Evolutionary conservation across 2,329 filamentous ascomycete species (phyloP), one percentile per base, ranked within the genome.

Genomic region (Aspergillus jensenii): DNA sequence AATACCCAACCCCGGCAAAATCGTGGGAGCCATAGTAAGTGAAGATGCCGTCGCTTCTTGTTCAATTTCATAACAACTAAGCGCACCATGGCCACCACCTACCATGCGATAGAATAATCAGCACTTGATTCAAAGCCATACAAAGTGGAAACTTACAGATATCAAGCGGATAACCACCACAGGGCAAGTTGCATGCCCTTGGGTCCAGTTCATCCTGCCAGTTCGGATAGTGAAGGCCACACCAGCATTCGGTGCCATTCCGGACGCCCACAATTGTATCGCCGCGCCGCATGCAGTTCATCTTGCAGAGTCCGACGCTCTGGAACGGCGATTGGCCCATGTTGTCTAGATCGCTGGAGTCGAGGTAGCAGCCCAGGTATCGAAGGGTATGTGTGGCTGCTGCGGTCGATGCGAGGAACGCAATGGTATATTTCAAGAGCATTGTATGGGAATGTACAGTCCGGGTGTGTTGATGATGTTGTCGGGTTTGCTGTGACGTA

Each of bases 281-380:
- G 3, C 17, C n/a, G 33, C 12, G n/a, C 17, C 40, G 41, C 1
- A 15, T n/a, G 25, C 57, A 59, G 5, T 23, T 6, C 35, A 23
- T 17, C 9, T 9, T 23, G 47, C 57, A 59, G 31, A 47, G 50
- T n/a, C 47, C 57, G 7, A 19, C 35, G 8, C 40, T 52, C n/a
- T 56, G 52, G 52, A 45, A 59, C 3, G 23, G 2, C 12, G 33
- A 56, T 12, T 21, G 11, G 25, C 52, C 46, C 7, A 52, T 15
- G 17, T n/a, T 41, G 23, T 17, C 14, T 1, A 59, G 21, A n/a
- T 17, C 21, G 14, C 14, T 17, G 2, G 33, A 15, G 19, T 39
- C 41, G n/a, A 33, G 31, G 47, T 48, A 59, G 52, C 57, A 59
- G 43, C 47, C 57, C 17, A 45, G 15, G 21, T 53, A 46, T 17